Evolutionary conservation across 2,329 filamentous ascomycete genomes (phyloP), one percentile per base, ranked within the genome.

Genomic region (Emericellopsis cladophorae): DNA sequence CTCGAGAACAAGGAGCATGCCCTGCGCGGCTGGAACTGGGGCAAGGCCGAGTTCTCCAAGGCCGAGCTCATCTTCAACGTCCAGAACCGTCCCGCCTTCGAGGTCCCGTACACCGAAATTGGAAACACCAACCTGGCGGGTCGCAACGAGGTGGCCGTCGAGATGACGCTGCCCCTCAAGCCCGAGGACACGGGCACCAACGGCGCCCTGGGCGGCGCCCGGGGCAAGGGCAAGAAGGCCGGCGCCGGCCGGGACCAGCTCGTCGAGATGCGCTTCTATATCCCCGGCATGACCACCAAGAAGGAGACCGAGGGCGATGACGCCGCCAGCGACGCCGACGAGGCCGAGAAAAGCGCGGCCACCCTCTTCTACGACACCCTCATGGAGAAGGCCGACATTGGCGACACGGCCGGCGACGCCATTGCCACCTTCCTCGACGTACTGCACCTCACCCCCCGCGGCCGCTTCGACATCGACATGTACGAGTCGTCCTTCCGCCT

Each of bases 401-500:
- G 92, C 49, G 92, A 98, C 60, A 92, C 94, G 47, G 92, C 92
- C n/a, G 92, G 92, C 49, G 92, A 96, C 64, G 95, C 92, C 24
- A 95, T 92, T 61, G 92, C 92, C 48, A 95, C 90, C 31, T 98
- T 98, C 72, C 70, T 94, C 57, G 92, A 98, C 62, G 85, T 96
- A 45, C 70, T 98, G 40, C 93, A 98, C 68, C 84, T 98, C 55
- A 98, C 92, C 11, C 92, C 92, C 48, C 86, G 92, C 84, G 93
- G 92, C 60, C 90, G 92, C 50, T 98, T 98, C 72, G 92, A 96
- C 61, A 95, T 98, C 66, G 92, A 98, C 62, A 95, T 98, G 84
- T 98, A 98, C 74, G 92, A 96, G 62, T 82, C 79, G 14, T 96
- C 92, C 2, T 96, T 98, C 74, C 84, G 92, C 47, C 75, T 98